Evolutionary conservation across 2,329 filamentous ascomycete genomes (phyloP), one percentile per base, ranked within the genome.

Genomic region (Colletotrichum sp.): DNA sequence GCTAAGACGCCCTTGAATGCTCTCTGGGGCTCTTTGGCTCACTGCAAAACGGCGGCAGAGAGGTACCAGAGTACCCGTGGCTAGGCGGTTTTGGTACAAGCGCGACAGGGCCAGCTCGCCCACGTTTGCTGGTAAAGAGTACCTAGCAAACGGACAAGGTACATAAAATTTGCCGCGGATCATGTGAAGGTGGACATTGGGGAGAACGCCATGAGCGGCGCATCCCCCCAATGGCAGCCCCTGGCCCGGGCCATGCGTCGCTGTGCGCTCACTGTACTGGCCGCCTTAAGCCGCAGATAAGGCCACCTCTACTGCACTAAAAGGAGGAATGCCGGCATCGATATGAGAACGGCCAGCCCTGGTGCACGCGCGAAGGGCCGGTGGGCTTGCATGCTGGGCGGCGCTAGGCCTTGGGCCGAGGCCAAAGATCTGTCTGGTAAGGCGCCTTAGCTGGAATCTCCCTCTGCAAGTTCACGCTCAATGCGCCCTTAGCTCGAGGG

Each of bases 181-280:
- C 73, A 76, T 76, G 73, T 76, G 73, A 76, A 76, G 32, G 70
- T 76, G 43, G 73, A 69, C 65, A 69, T 73, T 60, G 21, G 8
- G 34, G n/a, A 64, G 36, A 67, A 38, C 62, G 70, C 70, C 34
- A 68, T 32, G 62, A 65, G 32, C 70, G 34, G 24, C 26, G n/a
- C 52, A 60, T 12, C 18, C 18, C 32, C 55, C 34, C 38, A 74
- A 74, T 72, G 72, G 34, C 18, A 65, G 32, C 26, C 66, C 56
- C 43, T 70, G 38, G 9, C 32, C 43, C 21, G 60, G 36, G 56
- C 62, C 55, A 68, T 68, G 70, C 61, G 32, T 52, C 65, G 70
- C 34, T 34, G 16, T 70, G 36, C 28, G 32, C 34, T 48, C 21
- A 52, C 60, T 75, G 68, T 52, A 66, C 62, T 28, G 66, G 38